A percentile compares a stretch with the other conserved stretches of the same genome.
Conservation (phyloP, 306 rosid species). For the Cicer bijugum region DNA sequence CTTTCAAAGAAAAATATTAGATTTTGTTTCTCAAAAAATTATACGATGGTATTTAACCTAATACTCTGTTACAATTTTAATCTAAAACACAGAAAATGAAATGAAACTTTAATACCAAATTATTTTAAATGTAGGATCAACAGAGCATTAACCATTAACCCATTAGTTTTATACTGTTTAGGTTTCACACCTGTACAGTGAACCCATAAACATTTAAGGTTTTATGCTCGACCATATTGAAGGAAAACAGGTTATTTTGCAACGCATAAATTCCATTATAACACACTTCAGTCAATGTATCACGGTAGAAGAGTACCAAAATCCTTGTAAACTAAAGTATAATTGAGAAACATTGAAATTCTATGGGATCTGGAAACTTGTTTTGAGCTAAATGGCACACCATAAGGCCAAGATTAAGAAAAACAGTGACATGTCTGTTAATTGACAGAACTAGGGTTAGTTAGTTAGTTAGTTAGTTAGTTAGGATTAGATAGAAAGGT, state of each 20-base stretch:
- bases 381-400: neutral
- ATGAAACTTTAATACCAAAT: neutral
- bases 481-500: neutral
- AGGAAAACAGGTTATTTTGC: constrained; percentile 6
- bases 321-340: neutral
- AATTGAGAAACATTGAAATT: neutral
- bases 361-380: neutral
- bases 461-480: neutral
- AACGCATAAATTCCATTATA: neutral
- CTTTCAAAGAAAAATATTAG: neutral
- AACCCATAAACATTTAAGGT: neutral
- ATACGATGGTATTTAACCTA: neutral
- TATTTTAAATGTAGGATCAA: neutral
- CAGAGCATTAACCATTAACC: neutral
- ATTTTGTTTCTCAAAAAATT: neutral
- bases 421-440: neutral
- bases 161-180: neutral
- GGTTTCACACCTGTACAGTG: neutral
- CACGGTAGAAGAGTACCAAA: neutral
- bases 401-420: neutral
- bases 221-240: neutral
- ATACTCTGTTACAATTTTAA: neutral
- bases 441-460: neutral
- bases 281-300: constrained; percentile 11
- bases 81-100: neutral